A percentile compares a stretch with the other conserved stretches of the same genome.
Conservation (phyloP, 2,329 filamentous ascomycete genomes). For the Penicillium polonicum region DNA sequence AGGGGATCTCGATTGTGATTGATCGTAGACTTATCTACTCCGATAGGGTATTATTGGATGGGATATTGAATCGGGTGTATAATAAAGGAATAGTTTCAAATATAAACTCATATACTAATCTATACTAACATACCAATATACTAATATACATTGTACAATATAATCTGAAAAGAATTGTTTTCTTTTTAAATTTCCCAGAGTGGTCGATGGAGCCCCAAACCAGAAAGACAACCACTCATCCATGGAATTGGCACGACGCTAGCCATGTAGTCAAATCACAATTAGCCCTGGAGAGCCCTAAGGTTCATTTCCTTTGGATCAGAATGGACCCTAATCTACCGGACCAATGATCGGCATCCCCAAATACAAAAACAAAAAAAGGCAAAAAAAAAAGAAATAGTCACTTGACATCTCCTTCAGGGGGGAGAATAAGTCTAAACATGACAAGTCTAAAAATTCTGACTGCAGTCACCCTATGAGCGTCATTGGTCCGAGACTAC, state of each 20-base stretch:
- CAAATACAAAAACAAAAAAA: background rate
- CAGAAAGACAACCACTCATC: conserved; percentile 5
- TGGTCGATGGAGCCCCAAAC: background rate
- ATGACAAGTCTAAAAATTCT: conserved; percentile 18
- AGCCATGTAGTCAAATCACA: conserved; percentile 27
- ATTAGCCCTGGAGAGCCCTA: conserved; percentile 6
- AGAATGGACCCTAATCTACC: background rate
- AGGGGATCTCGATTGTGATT: conserved; percentile 7
- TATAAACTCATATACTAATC: background rate
- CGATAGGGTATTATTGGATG: background rate
- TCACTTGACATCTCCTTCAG: conserved; percentile 13
- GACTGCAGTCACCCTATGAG: background rate
- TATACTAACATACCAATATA: too few relatives aligned
- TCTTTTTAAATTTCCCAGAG: conserved; percentile 4
- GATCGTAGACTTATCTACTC: background rate
- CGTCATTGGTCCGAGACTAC: background rate
- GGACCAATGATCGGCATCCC: conserved; percentile 9
- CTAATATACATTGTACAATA: background rate
- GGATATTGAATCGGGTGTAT: background rate
- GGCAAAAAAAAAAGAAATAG: background rate
- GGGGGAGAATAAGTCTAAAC: conserved; percentile 4
- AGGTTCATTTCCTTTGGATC: conserved; percentile 8
- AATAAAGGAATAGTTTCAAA: background rate
- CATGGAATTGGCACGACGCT: conserved; percentile 26
- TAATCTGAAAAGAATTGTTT: background rate